A percentile compares a stretch with the other conserved stretches of the same genome.
Conservation (phyloP, 1,139 yeast genomes). For the Blastobotrys arbuscula region DNA sequence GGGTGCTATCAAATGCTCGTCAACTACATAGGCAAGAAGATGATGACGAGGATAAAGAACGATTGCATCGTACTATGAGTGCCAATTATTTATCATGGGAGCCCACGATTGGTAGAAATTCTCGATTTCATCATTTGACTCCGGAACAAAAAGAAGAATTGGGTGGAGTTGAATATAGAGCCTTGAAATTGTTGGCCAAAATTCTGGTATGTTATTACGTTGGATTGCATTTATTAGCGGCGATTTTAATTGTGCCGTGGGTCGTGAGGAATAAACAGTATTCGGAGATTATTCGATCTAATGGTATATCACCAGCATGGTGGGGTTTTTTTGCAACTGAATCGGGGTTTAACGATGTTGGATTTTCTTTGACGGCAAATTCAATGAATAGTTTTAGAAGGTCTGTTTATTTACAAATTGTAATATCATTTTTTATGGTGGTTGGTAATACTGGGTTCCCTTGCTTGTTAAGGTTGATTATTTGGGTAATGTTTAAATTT, state of each 20-base stretch:
- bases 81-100: constrained; percentile 72
- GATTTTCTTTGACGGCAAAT: constrained; percentile 71
- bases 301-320: constrained; percentile 74
- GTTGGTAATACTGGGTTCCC: constrained; percentile 96
- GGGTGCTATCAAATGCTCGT: constrained; percentile 15
- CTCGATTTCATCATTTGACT: constrained; percentile 77
- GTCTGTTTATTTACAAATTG: constrained; percentile 59
- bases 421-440: constrained; percentile 63
- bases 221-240: constrained; percentile 64
- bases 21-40: neutral
- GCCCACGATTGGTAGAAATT: constrained; percentile 93
- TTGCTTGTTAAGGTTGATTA: constrained; percentile 63
- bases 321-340: constrained; percentile 85
- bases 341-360: constrained; percentile 79
- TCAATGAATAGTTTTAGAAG: constrained; percentile 64
- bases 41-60: neutral
- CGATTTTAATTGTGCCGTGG: constrained; percentile 63
- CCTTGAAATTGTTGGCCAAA: constrained; percentile 68
- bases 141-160: constrained; percentile 86
- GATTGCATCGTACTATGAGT: constrained; percentile 28
- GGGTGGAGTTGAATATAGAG: constrained; percentile 96
- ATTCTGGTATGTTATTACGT: constrained; percentile 63
- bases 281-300: constrained; percentile 39
- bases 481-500: constrained; percentile 70
- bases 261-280: constrained; percentile 41